Conservation (phyloP, 228 moss, liverwort and hornwort species). For the Sphagnum fallax region DNA sequence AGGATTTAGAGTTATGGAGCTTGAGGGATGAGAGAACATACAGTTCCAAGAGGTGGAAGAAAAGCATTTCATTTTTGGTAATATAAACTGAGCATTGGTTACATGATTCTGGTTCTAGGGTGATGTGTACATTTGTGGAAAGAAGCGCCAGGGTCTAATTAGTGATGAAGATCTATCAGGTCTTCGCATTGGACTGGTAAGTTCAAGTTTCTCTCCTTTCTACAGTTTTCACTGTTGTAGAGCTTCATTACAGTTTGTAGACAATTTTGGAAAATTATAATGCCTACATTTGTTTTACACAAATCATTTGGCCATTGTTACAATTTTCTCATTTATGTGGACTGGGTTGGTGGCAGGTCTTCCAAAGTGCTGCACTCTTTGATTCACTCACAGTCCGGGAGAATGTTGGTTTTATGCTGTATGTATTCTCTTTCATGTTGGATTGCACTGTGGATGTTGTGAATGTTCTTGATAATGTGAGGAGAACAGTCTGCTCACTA, state of each 20-base stretch:
- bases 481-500: background rate
- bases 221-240: background rate
- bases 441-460: background rate
- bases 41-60: no score
- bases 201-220: slow-evolving; percentile 3
- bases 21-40: no score
- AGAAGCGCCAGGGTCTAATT: slow-evolving; percentile 73
- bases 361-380: slow-evolving; percentile 93
- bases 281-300: no score
- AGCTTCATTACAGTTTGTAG: no score
- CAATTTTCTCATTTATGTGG: background rate
- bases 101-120: slow-evolving; percentile 34
- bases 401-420: slow-evolving; percentile 99
- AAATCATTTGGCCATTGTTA: background rate
- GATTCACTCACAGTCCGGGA: slow-evolving; percentile 88
- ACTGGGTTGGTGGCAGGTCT: slow-evolving; percentile 50
- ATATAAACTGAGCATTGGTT: background rate
- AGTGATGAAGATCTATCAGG: slow-evolving; percentile 66
- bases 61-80: no score
- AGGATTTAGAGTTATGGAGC: no score
- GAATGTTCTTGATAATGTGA: background rate
- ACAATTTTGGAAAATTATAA: no score
- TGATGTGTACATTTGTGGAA: slow-evolving; percentile 77
- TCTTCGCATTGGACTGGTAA: slow-evolving; percentile 94
- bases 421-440: slow-evolving; percentile 8